These are phyloP conservation scores for Annulohypoxylon bovei DNA, from an alignment of 495 filamentous ascomycete species.

Conservation along the genomic window DNA sequence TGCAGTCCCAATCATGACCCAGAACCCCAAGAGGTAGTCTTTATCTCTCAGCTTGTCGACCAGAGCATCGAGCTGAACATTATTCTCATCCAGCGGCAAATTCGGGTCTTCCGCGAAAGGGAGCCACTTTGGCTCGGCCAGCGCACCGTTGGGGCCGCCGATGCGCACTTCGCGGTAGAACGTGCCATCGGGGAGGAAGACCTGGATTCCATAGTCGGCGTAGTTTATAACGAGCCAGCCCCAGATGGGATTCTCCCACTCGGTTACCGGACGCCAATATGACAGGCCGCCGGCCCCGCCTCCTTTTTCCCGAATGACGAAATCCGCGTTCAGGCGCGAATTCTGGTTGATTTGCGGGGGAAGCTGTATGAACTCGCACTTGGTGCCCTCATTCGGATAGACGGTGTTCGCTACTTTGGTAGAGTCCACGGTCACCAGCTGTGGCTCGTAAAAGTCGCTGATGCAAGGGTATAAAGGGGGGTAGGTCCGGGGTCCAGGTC, in stretches of 20 bases:
- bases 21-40: conserved; percentile 52
- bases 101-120: conserved; percentile 42
- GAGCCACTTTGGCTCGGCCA: conserved; percentile 43
- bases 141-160: conserved; percentile 39
- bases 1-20: conserved; percentile 49
- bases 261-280: conserved; percentile 18
- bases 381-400: conserved; percentile 7
- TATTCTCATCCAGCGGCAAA: background rate
- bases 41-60: conserved; percentile 40
- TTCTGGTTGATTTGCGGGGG: conserved; percentile 56
- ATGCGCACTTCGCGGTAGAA: conserved; percentile 63
- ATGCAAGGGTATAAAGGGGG: conserved; percentile 46
- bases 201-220: conserved; percentile 57
- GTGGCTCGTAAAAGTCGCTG: conserved; percentile 33
- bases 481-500: conserved; percentile 39
- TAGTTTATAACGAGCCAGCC: conserved; percentile 67
- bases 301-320: background rate
- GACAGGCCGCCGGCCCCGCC: background rate
- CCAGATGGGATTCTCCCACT: conserved; percentile 64
- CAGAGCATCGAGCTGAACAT: conserved; percentile 49
- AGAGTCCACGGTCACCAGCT: conserved; percentile 17
- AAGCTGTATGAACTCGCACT: conserved; percentile 57
- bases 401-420: conserved; percentile 37
- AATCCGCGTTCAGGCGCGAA: background rate
- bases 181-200: conserved; percentile 59